A percentile compares a stretch with the other conserved stretches of the same genome.
These are phyloP conservation scores for Populus alba DNA, from an alignment of 345 rosid genomes.

Conservation along the genomic window DNA sequence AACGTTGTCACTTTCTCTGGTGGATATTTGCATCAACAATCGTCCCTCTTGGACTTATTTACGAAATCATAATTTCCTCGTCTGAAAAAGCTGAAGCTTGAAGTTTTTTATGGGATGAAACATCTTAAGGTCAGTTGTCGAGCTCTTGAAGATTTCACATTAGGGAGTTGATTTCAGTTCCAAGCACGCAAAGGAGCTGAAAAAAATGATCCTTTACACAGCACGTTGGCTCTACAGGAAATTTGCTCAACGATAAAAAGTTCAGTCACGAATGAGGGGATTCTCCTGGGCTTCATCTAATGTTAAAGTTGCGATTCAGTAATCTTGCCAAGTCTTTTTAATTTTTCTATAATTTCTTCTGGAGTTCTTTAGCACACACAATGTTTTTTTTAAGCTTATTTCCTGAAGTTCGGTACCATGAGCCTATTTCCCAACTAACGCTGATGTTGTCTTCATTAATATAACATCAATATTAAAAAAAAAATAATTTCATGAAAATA, in stretches of 20 bases:
- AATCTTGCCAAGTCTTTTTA: no score
- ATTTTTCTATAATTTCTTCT: no score
- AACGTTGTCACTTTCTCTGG: conserved; percentile 50
- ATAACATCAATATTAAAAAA: no score
- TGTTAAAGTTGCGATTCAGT: conserved; percentile 41
- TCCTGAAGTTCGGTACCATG: no score
- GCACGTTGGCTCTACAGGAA: conserved; percentile 49
- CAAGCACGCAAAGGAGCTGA: conserved; percentile 69
- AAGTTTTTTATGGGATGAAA: conserved; percentile 51
- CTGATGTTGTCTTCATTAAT: no score
- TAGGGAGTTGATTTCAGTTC: conserved; percentile 53
- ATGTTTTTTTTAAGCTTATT: no score
- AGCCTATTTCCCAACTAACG: no score
- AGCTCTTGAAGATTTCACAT: conserved; percentile 44
- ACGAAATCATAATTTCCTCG: conserved; percentile 61
- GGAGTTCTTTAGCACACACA: no score
- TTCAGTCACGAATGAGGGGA: conserved; percentile 62
- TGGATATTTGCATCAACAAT: conserved; percentile 44
- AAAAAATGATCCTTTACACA: conserved; percentile 57
- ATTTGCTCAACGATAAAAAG: conserved; percentile 53
- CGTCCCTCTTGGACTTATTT: conserved; percentile 57
- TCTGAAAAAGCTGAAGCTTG: conserved; percentile 51
- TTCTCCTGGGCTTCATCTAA: conserved; percentile 73
- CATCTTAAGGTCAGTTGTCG: conserved; percentile 55
- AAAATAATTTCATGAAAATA: no score